Evolutionary conservation across 2,329 filamentous ascomycete genomes (phyloP).

Genomic region (Claviceps sorghi): DNA sequence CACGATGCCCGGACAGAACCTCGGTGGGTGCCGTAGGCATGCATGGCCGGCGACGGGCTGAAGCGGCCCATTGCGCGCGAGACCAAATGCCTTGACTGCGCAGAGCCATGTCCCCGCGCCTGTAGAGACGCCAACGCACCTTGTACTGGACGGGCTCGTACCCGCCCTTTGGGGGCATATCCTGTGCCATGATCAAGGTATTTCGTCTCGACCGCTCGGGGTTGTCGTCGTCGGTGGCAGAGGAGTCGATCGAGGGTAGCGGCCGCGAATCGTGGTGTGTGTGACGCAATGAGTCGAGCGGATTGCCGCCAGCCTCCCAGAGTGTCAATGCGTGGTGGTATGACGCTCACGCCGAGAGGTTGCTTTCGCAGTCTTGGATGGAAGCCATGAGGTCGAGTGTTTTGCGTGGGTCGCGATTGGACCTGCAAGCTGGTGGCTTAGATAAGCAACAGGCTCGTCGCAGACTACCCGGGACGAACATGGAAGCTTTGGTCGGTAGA

Average conservation of each 20-base stretch:
- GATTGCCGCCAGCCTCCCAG: conserved; percentile 2
- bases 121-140: conserved; percentile 33
- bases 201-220: not conserved
- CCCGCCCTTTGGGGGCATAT: conserved; percentile 90
- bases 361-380: not conserved
- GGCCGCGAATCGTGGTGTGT: not conserved
- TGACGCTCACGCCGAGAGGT: not conserved
- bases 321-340: not conserved
- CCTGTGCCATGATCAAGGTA: conserved; percentile 68
- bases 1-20: no score
- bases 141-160: conserved; percentile 97
- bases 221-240: not conserved
- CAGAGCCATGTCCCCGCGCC: no score
- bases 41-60: no score
- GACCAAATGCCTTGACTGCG: not conserved
- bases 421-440: not conserved
- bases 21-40: no score
- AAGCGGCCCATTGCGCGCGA: not conserved
- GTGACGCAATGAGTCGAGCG: not conserved
- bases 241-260: not conserved
- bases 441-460: not conserved
- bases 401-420: not conserved
- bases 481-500: no score
- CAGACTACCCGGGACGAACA: not conserved
- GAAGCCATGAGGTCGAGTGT: not conserved